These are phyloP conservation scores for Fulvia fulva DNA, from an alignment of 2,329 filamentous ascomycete species.

Conservation along the genomic window DNA sequence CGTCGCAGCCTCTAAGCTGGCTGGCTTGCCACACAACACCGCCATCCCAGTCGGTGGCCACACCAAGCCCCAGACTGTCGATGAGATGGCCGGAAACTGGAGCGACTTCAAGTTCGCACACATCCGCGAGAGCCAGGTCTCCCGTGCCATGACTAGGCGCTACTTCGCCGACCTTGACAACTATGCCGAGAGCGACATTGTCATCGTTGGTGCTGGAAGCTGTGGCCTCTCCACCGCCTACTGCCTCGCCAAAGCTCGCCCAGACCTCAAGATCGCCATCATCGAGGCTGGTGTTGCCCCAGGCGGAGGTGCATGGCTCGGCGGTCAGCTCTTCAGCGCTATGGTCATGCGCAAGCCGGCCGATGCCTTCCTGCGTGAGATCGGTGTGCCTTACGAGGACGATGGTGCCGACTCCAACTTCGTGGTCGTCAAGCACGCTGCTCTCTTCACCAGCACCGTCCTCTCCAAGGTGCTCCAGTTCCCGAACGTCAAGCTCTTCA, in stretches of 20 bases:
- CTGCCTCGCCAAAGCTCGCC: slow-evolving; percentile 74
- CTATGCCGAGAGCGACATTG: slow-evolving; percentile 89
- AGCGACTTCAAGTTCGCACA: slow-evolving; percentile 75
- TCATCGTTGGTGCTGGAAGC: slow-evolving; percentile 86
- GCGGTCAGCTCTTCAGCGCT: slow-evolving; percentile 88
- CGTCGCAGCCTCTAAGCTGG: slow-evolving; percentile 48
- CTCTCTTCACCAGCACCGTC: slow-evolving; percentile 85
- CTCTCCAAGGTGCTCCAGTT: slow-evolving; percentile 77
- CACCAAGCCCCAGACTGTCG: slow-evolving; percentile 50
- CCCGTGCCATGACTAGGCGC: slow-evolving; percentile 82
- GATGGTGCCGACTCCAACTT: slow-evolving; percentile 64
- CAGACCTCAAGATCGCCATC: slow-evolving; percentile 87
- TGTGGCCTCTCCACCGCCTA: slow-evolving; percentile 85
- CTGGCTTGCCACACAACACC: slow-evolving; percentile 37
- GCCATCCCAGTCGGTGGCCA: slow-evolving; percentile 36
- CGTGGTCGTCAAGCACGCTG: slow-evolving; percentile 91
- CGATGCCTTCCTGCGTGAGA: slow-evolving; percentile 74
- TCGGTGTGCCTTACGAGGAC: slow-evolving; percentile 82
- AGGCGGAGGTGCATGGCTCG: slow-evolving; percentile 86
- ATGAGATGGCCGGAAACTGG: slow-evolving; percentile 72
- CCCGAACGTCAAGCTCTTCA: slow-evolving; percentile 95
- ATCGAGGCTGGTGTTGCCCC: slow-evolving; percentile 84
- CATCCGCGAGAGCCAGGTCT: slow-evolving; percentile 89
- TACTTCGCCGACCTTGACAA: slow-evolving; percentile 88
- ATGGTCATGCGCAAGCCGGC: slow-evolving; percentile 96